Conservation (phyloP, 1,139 yeast species). For the Yamadazyma sp. region DNA sequence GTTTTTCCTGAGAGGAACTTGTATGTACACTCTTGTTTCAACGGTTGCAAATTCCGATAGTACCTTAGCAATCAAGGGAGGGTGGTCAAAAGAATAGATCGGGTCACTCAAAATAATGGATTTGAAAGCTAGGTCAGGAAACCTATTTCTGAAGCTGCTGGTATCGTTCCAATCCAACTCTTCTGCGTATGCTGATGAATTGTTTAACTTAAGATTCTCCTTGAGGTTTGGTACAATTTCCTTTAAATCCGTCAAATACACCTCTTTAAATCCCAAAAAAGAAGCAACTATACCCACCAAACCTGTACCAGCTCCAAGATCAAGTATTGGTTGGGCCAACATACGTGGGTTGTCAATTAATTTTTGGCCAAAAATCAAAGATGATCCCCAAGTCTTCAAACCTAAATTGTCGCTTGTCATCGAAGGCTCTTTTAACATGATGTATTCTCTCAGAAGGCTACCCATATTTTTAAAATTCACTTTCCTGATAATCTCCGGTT, state of each 20-base stretch:
- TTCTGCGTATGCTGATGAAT: slow-evolving; percentile 35
- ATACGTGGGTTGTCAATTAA: slow-evolving; percentile 29
- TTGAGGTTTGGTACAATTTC: slow-evolving; percentile 71
- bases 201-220: slow-evolving; percentile 57
- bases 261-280: slow-evolving; percentile 41
- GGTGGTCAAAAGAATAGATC: slow-evolving; percentile 80
- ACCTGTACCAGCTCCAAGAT: slow-evolving; percentile 94
- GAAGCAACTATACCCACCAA: slow-evolving; percentile 74
- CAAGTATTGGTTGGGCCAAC: slow-evolving; percentile 54
- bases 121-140: slow-evolving; percentile 35
- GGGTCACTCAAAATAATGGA: slow-evolving; percentile 83
- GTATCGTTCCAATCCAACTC: slow-evolving; percentile 82
- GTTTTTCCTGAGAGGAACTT: slow-evolving; percentile 70
- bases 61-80: slow-evolving; percentile 66
- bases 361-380: slow-evolving; percentile 65
- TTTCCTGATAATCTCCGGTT: slow-evolving; percentile 65
- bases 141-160: slow-evolving; percentile 26
- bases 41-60: slow-evolving; percentile 36
- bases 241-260: slow-evolving; percentile 73
- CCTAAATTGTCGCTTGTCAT: slow-evolving; percentile 86
- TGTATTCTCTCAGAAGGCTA: slow-evolving; percentile 18
- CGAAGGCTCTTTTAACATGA: slow-evolving; percentile 74
- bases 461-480: slow-evolving; percentile 36
- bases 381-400: slow-evolving; percentile 94
- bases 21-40: slow-evolving; percentile 56